Conservation (phyloP, 176 grass and related monocot genomes). For the Themeda triandra region DNA sequence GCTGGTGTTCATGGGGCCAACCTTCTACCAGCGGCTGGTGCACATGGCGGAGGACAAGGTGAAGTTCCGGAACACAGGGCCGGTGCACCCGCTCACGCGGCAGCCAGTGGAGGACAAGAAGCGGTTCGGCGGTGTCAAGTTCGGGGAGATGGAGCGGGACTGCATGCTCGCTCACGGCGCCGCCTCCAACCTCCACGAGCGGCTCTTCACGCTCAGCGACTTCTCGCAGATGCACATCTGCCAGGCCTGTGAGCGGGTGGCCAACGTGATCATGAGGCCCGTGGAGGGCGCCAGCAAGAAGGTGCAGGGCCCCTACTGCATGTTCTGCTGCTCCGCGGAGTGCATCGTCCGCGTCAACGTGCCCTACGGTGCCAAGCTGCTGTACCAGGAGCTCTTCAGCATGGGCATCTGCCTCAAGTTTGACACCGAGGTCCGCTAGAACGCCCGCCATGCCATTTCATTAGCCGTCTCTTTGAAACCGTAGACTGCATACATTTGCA, state of each 20-base stretch:
- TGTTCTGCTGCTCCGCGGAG: conserved; percentile 51
- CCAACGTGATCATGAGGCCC: conserved; percentile 43
- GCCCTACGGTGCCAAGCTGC: conserved; percentile 63
- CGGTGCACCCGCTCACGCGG: conserved; percentile 62
- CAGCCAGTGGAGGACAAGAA: conserved; percentile 62
- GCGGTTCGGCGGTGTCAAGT: conserved; percentile 66
- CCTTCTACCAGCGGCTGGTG: conserved; percentile 73
- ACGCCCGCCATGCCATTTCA: not conserved
- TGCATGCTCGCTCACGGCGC: conserved; percentile 68
- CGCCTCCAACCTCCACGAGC: conserved; percentile 55
- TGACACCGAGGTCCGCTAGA: conserved; percentile 46
- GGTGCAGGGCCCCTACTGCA: conserved; percentile 49
- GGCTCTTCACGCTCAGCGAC: conserved; percentile 60
- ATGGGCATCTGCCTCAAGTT: conserved; percentile 79
- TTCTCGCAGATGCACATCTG: conserved; percentile 54
- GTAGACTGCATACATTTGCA: not conserved
- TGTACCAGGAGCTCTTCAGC: conserved; percentile 73
- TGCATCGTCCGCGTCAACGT: conserved; percentile 44
- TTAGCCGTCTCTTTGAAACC: not conserved
- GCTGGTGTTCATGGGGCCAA: conserved; percentile 75
- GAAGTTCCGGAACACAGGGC: conserved; percentile 85
- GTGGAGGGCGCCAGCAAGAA: conserved; percentile 34
- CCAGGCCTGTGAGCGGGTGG: conserved; percentile 29
- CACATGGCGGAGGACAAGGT: conserved; percentile 93
- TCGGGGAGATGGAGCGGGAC: conserved; percentile 70